Conservation (phyloP, 2,329 filamentous ascomycete genomes). For the Aspergillus sp. region DNA sequence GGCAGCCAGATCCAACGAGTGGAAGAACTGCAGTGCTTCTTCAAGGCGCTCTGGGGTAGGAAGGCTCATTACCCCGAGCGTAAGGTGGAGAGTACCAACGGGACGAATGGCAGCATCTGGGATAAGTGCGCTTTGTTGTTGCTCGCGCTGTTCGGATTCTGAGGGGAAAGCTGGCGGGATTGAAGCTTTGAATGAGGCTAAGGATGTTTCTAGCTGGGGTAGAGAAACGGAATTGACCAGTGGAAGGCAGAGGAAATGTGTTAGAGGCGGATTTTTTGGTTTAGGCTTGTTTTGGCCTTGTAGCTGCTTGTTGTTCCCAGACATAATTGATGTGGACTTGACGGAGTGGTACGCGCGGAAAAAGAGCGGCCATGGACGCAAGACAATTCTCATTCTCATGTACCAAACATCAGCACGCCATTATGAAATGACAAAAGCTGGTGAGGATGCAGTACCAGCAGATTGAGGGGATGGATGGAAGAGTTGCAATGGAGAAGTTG, state of each 20-base stretch:
- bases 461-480: too few species aligned
- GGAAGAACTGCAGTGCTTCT: conserved; percentile 47
- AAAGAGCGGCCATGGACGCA: not conserved
- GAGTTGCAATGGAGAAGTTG: too few species aligned
- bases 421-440: not conserved
- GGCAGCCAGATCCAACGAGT: conserved; percentile 44
- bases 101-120: conserved; percentile 71
- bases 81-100: conserved; percentile 78
- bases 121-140: conserved; percentile 46
- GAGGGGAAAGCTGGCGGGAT: conserved; percentile 34
- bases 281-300: conserved; percentile 8
- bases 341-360: conserved; percentile 5
- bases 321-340: conserved; percentile 12
- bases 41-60: conserved; percentile 50
- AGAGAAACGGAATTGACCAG: conserved; percentile 63
- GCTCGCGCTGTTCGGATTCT: conserved; percentile 21
- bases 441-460: not conserved
- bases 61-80: conserved; percentile 82
- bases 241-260: conserved; percentile 53
- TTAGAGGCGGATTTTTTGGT: conserved; percentile 35
- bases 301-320: conserved; percentile 1
- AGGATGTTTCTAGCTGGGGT: conserved; percentile 62
- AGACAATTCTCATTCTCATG: conserved; percentile 6
- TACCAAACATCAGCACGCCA: not conserved
- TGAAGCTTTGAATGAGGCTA: conserved; percentile 63